phyloP scores from a whole-genome alignment of 192 early-diverging fungal species.

The Phlyctochytrium bullatum region DNA sequence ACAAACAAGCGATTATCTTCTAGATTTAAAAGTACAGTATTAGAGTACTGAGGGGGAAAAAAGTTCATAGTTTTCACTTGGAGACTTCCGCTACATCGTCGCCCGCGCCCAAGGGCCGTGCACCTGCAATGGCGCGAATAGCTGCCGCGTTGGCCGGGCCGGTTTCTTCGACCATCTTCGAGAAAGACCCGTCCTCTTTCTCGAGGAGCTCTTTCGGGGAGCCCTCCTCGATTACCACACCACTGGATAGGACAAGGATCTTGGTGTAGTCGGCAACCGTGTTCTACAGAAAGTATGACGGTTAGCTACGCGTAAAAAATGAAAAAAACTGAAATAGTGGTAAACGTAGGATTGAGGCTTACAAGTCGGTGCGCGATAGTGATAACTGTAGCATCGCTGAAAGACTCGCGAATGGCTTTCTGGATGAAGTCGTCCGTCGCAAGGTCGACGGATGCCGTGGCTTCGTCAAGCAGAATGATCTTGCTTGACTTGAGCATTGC shows the following conservation, averaged over 20 bases:
- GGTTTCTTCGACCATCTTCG: slow-evolving; percentile 29
- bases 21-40: no score
- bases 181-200: slow-evolving; percentile 18
- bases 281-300: slow-evolving; percentile 11
- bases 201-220: slow-evolving; percentile 63
- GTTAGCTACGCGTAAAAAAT: no score
- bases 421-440: slow-evolving; percentile 33
- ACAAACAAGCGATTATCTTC: no score
- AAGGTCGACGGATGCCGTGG: slow-evolving; percentile 50
- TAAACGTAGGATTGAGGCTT: background rate
- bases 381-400: slow-evolving; percentile 42
- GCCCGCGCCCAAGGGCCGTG: no score
- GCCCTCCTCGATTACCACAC: slow-evolving; percentile 68
- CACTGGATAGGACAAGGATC: slow-evolving; percentile 71
- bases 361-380: slow-evolving; percentile 43
- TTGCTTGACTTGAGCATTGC: slow-evolving; percentile 24
- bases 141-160: slow-evolving; percentile 30
- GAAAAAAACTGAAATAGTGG: no score
- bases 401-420: slow-evolving; percentile 22
- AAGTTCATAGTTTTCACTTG: no score
- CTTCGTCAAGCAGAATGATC: slow-evolving; percentile 29
- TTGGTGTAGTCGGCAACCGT: slow-evolving; percentile 52
- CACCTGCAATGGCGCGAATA: slow-evolving; percentile 15
- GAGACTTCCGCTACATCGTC: no score
- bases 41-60: no score